Conservation (phyloP, 169 alveolate genomes). For the Plasmodium gonderi region DNA sequence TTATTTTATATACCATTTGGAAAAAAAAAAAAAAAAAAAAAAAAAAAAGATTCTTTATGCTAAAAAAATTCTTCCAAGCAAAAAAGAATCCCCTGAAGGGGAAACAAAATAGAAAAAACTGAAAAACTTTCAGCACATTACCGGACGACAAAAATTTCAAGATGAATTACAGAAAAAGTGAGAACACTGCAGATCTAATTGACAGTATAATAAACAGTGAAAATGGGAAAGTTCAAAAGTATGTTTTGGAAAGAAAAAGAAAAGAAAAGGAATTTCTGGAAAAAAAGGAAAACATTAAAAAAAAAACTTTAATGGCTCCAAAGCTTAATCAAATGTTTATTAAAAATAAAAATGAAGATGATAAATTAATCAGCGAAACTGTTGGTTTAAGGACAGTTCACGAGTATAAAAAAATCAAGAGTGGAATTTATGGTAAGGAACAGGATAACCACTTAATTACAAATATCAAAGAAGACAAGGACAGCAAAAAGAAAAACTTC, state of each 20-base stretch:
- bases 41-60: too few species aligned
- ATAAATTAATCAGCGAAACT: conserved; percentile 69
- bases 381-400: conserved; percentile 71
- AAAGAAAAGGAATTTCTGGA: conserved; percentile 70
- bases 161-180: conserved; percentile 60
- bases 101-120: not conserved
- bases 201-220: conserved; percentile 71
- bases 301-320: conserved; percentile 59
- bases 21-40: too few species aligned
- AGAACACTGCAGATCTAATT: conserved; percentile 67
- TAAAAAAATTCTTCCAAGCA: too few species aligned
- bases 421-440: conserved; percentile 50
- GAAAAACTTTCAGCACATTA: not conserved
- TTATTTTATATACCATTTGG: too few species aligned
- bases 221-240: conserved; percentile 76
- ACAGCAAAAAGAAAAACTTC: conserved; percentile 11
- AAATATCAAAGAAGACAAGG: conserved; percentile 6
- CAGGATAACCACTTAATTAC: conserved; percentile 5
- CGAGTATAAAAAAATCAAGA: conserved; percentile 68
- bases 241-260: conserved; percentile 68
- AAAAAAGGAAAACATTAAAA: conserved; percentile 66
- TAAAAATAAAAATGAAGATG: conserved; percentile 69
- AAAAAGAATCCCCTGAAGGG: not conserved
- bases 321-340: conserved; percentile 71
- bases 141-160: not conserved